These are phyloP conservation scores for Claviceps capensis DNA, from an alignment of 2,329 filamentous ascomycete genomes.

Conservation along the genomic window DNA sequence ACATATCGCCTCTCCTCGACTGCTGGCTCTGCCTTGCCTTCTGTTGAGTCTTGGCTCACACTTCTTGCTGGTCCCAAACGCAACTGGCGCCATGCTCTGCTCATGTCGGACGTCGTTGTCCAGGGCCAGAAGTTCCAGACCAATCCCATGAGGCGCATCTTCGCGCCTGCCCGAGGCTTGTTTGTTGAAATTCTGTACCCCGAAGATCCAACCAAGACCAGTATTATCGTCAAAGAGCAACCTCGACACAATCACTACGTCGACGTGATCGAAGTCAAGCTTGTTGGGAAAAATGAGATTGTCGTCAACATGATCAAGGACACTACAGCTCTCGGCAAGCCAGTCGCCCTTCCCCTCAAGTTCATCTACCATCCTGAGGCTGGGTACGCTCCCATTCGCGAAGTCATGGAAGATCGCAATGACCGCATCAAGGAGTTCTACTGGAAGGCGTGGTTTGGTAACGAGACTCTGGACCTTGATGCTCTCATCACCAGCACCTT, in stretches of 20 bases:
- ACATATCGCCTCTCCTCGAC: constrained; percentile 72
- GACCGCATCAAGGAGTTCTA: constrained; percentile 99
- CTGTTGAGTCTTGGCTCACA: constrained; percentile 71
- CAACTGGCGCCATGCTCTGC: constrained; percentile 90
- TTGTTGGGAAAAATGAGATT: constrained; percentile 65
- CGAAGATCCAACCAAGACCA: constrained; percentile 68
- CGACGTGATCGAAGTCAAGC: constrained; percentile 75
- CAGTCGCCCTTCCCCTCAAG: constrained; percentile 70
- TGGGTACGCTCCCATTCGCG: constrained; percentile 92
- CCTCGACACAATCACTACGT: constrained; percentile 74
- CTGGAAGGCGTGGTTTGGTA: constrained; percentile 93
- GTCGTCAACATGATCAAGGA: constrained; percentile 85
- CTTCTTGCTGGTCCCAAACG: constrained; percentile 74
- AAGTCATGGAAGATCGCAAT: constrained; percentile 92
- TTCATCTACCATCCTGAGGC: constrained; percentile 93
- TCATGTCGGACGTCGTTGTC: constrained; percentile 84
- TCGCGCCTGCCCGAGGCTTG: constrained; percentile 73
- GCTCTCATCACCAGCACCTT: constrained; percentile 76
- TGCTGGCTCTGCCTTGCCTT: constrained; percentile 60
- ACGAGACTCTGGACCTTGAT: constrained; percentile 72
- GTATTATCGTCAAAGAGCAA: constrained; percentile 78
- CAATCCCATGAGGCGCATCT: constrained; percentile 86
- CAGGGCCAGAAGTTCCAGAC: constrained; percentile 96
- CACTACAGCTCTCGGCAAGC: constrained; percentile 68
- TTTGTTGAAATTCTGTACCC: constrained; percentile 79